Evolutionary conservation across 176 grass and related monocot genomes (phyloP), one percentile per base, ranked within the genome.

Genomic region (Chloris gayana): DNA sequence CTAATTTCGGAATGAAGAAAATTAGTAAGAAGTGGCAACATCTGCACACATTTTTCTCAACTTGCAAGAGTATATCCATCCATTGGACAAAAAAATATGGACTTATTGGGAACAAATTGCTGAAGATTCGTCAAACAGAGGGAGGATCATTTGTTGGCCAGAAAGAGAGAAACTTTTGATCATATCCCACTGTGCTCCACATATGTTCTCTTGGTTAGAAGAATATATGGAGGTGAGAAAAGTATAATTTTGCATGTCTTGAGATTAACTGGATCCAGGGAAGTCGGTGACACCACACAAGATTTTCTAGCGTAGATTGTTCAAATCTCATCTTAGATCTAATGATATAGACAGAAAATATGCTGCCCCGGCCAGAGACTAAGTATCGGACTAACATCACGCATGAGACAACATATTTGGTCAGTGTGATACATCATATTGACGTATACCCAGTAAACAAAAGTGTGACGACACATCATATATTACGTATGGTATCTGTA

Each of bases 141-240:
- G n/a, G 12, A 25, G 63, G 62, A 35, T 66, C 11, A 35, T 49
- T 35, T 26, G 5, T 33, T 35, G 18, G 41, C 17, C n/a, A n/a
- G n/a, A n/a, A n/a, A 34, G 75, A 34, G 33, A 17, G 14, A 53
- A 64, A 30, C 27, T 41, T 66, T 29, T 6, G 29, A 31, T 54
- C 32, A 10, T 5, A 74, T 42, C 60, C 60, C 9, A 31, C n/a
- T 44, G 14, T 34, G 21, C 45, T 37, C 22, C 29, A 31, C n/a
- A 82, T 24, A n/a, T 31, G 9, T 49, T 45, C 10, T 15, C 21
- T 49, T 47, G 42, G 38, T 45, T 47, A 62, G 67, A 47, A 34
- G 27, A 81, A 81, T 71, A 71, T 81, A 81, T 61, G 60, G 45
- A 30, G 31, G 17, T 29, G 45, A 53, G 66, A n/a, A 74, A 74